Base-by-base conservation (phyloP, 805 yeast species). In the Metschnikowia aberdeeniae region DNA sequence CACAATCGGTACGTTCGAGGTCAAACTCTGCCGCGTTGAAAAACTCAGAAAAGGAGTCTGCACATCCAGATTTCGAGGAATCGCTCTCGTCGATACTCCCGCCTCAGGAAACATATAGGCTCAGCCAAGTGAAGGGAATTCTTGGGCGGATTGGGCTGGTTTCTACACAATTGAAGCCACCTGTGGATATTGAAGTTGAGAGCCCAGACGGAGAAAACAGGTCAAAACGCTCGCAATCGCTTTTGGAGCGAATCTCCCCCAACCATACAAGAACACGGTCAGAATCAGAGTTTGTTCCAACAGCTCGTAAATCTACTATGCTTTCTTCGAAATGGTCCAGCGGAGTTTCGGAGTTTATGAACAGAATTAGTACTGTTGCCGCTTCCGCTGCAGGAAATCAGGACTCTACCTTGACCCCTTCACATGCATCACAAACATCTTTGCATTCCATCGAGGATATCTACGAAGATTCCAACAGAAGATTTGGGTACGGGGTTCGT, bases 301-400 rank as follows among this genome's bases (percentile, higher is more conserved):
- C 28, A 20, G 29, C 42, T 11, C 13, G 42, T 11, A 39, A 39
- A 24, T 17, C 42, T 17, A 31, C 36, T 6, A 39, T 39, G 42
- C 42, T 39, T 8, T 39, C 51, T 6, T 43, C 68, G 19, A 71
- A 69, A 51, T 55, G 70, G 35, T 59, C 70, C n/a, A 58, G 51
- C n/a, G 75, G 76, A 1, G 68, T 71, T 7, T 50, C 66, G 12
- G 75, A 71, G 45, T 64, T 71, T 35, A 70, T 71, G 72, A 68
- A 68, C 12, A 70, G 67, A 46, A 57, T 70, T 20, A 69, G 67
- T 49, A 50, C 58, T 5, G 54, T 61, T 5, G 52, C 55, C 4
- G 45, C 47, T 12, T 36, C 46, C 4, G 43, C 45, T 5, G 19
- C 49, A 7, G 36, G 45, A 6, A 33, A 12, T n/a, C 31, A 44